Conservation (phyloP, 352 stramenopile species). For the Pythium grandisporangium region DNA sequence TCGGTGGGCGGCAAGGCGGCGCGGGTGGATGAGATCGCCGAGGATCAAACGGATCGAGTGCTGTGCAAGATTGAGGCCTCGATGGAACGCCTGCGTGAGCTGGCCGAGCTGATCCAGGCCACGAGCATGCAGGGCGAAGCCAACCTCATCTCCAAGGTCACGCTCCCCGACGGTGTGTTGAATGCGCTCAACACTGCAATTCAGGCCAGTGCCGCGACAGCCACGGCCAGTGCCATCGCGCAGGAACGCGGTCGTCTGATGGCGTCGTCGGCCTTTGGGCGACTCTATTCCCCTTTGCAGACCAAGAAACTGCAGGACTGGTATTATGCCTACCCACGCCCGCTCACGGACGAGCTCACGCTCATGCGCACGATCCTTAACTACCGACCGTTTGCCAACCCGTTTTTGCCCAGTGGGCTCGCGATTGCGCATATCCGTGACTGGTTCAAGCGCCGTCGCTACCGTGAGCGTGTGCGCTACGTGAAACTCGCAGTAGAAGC, state of each 20-base stretch:
- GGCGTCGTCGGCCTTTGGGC: slow-evolving; percentile 30
- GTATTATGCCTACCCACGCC: slow-evolving; percentile 76
- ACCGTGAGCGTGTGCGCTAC: slow-evolving; percentile 70
- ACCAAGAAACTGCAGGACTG: slow-evolving; percentile 78
- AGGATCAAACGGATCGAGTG: slow-evolving; percentile 74
- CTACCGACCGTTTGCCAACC: slow-evolving; percentile 68
- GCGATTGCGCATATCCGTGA: slow-evolving; percentile 67
- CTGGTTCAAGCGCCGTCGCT: slow-evolving; percentile 80
- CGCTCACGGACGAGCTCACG: slow-evolving; percentile 69
- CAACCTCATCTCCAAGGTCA: slow-evolving; percentile 70
- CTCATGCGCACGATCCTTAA: slow-evolving; percentile 81
- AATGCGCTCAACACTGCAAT: slow-evolving; percentile 43
- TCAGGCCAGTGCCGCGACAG: slow-evolving; percentile 48
- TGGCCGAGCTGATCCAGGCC: slow-evolving; percentile 74
- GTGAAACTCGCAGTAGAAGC: slow-evolving; percentile 65
- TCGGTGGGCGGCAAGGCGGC: slow-evolving; percentile 1
- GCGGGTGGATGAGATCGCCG: slow-evolving; percentile 43
- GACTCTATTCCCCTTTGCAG: slow-evolving; percentile 53
- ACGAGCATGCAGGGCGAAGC: slow-evolving; percentile 82
- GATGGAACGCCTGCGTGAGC: slow-evolving; percentile 55
- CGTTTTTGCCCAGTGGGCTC: slow-evolving; percentile 44
- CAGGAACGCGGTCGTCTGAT: slow-evolving; percentile 48
- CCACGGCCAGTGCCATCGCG: slow-evolving; percentile 58
- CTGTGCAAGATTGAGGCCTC: slow-evolving; percentile 69
- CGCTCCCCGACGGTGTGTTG: slow-evolving; percentile 44